These are phyloP conservation scores for Rhododendron mucronatum DNA, from an alignment of 148 eudicot species.

Conservation along the genomic window DNA sequence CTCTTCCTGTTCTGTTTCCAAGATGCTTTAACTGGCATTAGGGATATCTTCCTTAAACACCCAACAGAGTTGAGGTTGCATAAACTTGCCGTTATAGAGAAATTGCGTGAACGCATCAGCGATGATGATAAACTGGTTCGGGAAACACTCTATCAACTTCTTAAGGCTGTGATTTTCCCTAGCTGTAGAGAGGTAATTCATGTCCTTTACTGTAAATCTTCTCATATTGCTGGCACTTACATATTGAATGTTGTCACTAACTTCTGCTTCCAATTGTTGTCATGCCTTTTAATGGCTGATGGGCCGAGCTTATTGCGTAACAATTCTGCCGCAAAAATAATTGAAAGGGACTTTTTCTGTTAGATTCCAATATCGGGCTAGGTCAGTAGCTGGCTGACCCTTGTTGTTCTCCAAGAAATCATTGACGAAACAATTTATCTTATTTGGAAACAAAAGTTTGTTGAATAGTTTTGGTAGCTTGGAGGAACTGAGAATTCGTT, in stretches of 20 bases:
- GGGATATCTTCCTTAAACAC: slow-evolving; percentile 60
- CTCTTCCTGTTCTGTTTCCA: slow-evolving; percentile 16
- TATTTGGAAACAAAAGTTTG: neutral
- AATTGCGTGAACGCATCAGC: slow-evolving; percentile 88
- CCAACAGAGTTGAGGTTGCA: slow-evolving; percentile 76
- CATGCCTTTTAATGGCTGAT: neutral
- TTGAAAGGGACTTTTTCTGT: neutral
- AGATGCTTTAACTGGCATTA: slow-evolving; percentile 86
- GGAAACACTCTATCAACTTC: slow-evolving; percentile 77
- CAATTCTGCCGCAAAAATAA: neutral
- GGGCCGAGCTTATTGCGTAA: neutral
- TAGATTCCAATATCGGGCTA: neutral
- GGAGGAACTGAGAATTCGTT: neutral
- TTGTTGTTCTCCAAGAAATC: neutral
- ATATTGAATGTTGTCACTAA: neutral
- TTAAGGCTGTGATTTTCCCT: slow-evolving; percentile 73
- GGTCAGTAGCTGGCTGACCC: neutral
- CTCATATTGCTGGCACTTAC: neutral
- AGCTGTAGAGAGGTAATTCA: slow-evolving; percentile 66
- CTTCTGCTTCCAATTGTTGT: neutral
- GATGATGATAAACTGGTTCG: slow-evolving; percentile 88
- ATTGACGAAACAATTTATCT: neutral
- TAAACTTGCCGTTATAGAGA: slow-evolving; percentile 77
- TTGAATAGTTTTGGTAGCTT: neutral
- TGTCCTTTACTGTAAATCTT: neutral